Percentiles rank a stretch among this genome's conserved stretches.
These are phyloP conservation scores for Suillus discolor DNA, from an alignment of 768 basidiomycete genomes.

Conservation along the genomic window DNA sequence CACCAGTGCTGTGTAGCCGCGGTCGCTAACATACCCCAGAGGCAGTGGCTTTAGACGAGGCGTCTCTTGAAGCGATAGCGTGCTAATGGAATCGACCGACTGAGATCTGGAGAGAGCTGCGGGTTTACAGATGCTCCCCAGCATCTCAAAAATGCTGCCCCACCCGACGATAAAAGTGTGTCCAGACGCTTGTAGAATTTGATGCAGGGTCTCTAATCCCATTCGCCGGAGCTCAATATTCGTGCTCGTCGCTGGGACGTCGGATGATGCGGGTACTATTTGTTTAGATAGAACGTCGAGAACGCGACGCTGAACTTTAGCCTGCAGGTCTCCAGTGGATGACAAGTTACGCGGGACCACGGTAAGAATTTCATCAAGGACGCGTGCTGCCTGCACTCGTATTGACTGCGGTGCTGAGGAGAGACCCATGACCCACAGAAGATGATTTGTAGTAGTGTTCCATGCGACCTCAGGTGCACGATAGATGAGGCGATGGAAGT, in stretches of 20 bases:
- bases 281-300: slow-evolving; percentile 85
- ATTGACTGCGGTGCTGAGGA: slow-evolving; percentile 72
- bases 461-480: slow-evolving; percentile 84
- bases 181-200: slow-evolving; percentile 88
- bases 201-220: slow-evolving; percentile 87
- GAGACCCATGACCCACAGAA: slow-evolving; percentile 76
- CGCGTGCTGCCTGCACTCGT: slow-evolving; percentile 86
- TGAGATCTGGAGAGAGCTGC: slow-evolving; percentile 36
- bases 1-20: slow-evolving; percentile 72
- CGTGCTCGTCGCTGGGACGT: slow-evolving; percentile 42
- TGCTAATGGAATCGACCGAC: slow-evolving; percentile 44
- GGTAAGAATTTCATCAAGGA: slow-evolving; percentile 82
- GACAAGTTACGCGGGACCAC: slow-evolving; percentile 74
- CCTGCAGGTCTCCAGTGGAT: slow-evolving; percentile 62
- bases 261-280: slow-evolving; percentile 48
- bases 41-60: slow-evolving; percentile 48
- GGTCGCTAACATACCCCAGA: slow-evolving; percentile 62
- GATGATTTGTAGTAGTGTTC: slow-evolving; percentile 78
- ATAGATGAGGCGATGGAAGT: slow-evolving; percentile 86
- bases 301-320: slow-evolving; percentile 76
- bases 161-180: slow-evolving; percentile 93
- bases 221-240: slow-evolving; percentile 81
- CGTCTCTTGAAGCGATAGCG: slow-evolving; percentile 42
- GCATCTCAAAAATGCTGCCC: slow-evolving; percentile 91
- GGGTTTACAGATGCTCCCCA: slow-evolving; percentile 83